phyloP scores from a whole-genome alignment of 2,329 filamentous ascomycete species.

The Botrytis medusae region DNA sequence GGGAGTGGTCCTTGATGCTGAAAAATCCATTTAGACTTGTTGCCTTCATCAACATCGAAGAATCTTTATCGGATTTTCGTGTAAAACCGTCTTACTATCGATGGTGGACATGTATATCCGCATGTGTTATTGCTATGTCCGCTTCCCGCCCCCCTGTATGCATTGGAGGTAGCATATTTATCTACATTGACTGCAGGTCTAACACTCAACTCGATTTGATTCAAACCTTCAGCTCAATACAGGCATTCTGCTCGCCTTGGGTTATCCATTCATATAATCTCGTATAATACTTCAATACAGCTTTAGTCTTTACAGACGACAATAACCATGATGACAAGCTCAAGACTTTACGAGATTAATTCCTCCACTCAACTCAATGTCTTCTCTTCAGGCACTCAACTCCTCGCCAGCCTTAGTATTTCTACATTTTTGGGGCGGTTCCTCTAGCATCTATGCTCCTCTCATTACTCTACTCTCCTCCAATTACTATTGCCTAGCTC shows the following conservation, averaged over 20 bases:
- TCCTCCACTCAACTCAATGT: conserved; percentile 21
- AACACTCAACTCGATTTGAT: not conserved
- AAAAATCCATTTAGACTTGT: not conserved
- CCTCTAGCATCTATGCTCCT: conserved; percentile 38
- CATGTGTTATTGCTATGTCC: not conserved
- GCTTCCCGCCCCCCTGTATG: not conserved
- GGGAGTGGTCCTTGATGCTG: not conserved
- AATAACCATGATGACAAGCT: not conserved
- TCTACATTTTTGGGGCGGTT: conserved; percentile 45
- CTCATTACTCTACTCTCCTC: conserved; percentile 27
- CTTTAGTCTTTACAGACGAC: not conserved
- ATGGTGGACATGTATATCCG: conserved; percentile 9
- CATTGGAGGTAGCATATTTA: not conserved
- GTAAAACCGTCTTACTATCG: not conserved
- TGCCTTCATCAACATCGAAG: not conserved
- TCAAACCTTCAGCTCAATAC: not conserved
- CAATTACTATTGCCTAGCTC: conserved; percentile 32
- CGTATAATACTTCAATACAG: not conserved
- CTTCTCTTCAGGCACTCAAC: conserved; percentile 9
- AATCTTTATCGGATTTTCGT: no score
- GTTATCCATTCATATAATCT: not conserved
- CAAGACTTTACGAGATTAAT: not conserved
- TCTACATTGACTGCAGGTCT: not conserved
- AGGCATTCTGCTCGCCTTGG: not conserved
- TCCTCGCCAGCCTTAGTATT: conserved; percentile 35